Evolutionary conservation across 176 grass and related monocot species (phyloP).

Genomic region (Canna indica): DNA sequence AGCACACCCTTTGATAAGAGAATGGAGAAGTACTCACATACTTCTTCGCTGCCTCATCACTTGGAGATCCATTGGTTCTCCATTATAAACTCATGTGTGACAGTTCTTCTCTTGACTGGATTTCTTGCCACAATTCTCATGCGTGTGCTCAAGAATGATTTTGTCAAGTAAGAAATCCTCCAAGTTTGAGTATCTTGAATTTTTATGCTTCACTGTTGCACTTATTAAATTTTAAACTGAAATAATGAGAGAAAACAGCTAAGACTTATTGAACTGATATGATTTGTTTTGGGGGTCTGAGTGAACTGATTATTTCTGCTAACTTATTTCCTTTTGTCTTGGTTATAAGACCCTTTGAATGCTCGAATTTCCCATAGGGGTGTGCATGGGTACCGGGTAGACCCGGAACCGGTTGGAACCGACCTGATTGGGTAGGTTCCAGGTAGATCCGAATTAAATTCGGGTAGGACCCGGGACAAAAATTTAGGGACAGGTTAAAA

Average conservation of each 20-base stretch:
- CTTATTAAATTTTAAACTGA: neutral
- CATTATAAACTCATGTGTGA: slow-evolving; percentile 3
- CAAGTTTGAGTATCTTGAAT: neutral
- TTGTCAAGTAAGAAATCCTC: neutral
- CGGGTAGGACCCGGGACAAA: too few species aligned
- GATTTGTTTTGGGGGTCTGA: too few species aligned
- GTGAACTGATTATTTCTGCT: too few species aligned
- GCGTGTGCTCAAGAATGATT: neutral
- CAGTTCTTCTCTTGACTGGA: neutral
- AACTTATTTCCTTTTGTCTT: too few species aligned
- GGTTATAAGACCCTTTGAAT: too few species aligned
- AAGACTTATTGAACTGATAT: too few species aligned
- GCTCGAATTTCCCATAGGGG: too few species aligned
- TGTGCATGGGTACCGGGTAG: too few species aligned
- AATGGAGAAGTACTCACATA: neutral
- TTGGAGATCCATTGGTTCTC: slow-evolving; percentile 2
- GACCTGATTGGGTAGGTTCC: too few species aligned
- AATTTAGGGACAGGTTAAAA: too few species aligned
- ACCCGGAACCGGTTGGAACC: too few species aligned
- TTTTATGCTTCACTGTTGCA: neutral
- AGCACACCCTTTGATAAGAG: neutral
- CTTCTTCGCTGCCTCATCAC: neutral
- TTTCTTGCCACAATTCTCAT: slow-evolving; percentile 2
- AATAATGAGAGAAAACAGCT: neutral
- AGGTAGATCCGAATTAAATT: too few species aligned